Evolutionary conservation across 805 yeast genomes (phyloP).

Genomic region (Scheffersomyces spartinae): DNA sequence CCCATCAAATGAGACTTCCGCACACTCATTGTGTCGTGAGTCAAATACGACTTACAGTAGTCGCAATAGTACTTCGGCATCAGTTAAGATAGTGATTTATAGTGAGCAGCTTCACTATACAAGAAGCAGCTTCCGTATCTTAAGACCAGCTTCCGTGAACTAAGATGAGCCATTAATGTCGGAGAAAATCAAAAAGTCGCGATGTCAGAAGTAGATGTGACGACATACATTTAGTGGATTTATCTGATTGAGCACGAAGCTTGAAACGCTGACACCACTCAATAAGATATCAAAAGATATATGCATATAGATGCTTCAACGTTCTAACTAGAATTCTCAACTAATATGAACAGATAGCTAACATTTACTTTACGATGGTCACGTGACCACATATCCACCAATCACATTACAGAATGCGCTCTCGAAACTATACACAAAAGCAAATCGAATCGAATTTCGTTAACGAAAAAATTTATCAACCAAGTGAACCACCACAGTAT

Average conservation of each 20-base stretch:
- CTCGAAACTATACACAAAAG: too few relatives aligned
- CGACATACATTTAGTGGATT: background rate
- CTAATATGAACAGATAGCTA: too few relatives aligned
- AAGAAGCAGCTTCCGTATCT: slow-evolving; percentile 4
- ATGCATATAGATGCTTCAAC: too few relatives aligned
- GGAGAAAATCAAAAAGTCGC: background rate
- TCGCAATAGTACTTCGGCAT: slow-evolving; percentile 77
- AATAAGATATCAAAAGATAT: background rate
- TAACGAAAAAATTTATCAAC: background rate
- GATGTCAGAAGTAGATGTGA: background rate
- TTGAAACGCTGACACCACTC: background rate
- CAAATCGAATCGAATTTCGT: too few relatives aligned
- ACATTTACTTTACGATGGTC: too few relatives aligned
- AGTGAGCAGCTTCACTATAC: slow-evolving; percentile 1
- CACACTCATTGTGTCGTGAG: slow-evolving; percentile 85
- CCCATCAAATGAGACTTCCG: slow-evolving; percentile 73
- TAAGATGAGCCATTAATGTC: slow-evolving; percentile 4
- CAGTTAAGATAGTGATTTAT: background rate
- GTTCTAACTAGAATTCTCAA: too few relatives aligned
- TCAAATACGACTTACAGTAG: slow-evolving; percentile 70
- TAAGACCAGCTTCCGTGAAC: slow-evolving; percentile 5
- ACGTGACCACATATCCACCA: too few relatives aligned
- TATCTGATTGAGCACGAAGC: background rate
- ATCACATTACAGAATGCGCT: too few relatives aligned
- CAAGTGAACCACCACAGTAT: background rate